Percentiles rank a stretch among this genome's conserved stretches.
phyloP scores from a whole-genome alignment of 306 rosid genomes.

The Cyclanthera cordifolia region DNA sequence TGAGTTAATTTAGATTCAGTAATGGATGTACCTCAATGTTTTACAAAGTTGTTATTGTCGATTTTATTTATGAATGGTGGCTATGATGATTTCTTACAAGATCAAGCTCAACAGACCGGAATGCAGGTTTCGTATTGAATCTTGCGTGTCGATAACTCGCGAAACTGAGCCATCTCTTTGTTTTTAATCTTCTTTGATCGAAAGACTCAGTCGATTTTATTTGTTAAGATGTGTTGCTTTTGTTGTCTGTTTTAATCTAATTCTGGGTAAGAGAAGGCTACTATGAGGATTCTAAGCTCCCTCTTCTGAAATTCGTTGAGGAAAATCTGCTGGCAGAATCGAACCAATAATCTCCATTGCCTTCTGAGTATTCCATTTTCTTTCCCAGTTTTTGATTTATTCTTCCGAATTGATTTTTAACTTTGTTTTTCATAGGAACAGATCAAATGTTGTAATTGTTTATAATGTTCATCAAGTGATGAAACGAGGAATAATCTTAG shows the following conservation, averaged over 20 bases:
- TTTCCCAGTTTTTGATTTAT: background rate
- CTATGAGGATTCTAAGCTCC: conserved; percentile 21
- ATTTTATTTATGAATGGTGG: background rate
- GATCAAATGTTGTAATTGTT: background rate
- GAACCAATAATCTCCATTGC: conserved; percentile 14
- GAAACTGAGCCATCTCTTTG: background rate
- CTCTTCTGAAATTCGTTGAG: conserved; percentile 19
- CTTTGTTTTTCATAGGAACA: background rate
- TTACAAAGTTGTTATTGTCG: background rate
- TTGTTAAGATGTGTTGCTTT: too few species aligned
- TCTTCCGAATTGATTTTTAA: background rate
- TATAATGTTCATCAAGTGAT: conserved; percentile 4
- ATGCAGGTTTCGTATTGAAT: background rate
- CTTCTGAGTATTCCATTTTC: conserved; percentile 12
- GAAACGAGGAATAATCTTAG: conserved; percentile 20
- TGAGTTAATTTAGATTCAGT: background rate
- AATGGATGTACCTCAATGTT: background rate
- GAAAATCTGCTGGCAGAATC: conserved; percentile 21
- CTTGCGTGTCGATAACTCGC: conserved; percentile 19
- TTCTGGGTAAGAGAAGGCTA: background rate
- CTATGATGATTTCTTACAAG: conserved; percentile 23
- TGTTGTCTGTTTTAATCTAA: too few species aligned
- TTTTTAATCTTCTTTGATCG: background rate
- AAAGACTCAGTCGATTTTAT: too few species aligned
- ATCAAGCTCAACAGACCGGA: conserved; percentile 26